A percentile compares a stretch with the other conserved stretches of the same genome.
These are phyloP conservation scores for Colletotrichum abscissum DNA, from an alignment of 2,329 filamentous ascomycete species.

Conservation along the genomic window DNA sequence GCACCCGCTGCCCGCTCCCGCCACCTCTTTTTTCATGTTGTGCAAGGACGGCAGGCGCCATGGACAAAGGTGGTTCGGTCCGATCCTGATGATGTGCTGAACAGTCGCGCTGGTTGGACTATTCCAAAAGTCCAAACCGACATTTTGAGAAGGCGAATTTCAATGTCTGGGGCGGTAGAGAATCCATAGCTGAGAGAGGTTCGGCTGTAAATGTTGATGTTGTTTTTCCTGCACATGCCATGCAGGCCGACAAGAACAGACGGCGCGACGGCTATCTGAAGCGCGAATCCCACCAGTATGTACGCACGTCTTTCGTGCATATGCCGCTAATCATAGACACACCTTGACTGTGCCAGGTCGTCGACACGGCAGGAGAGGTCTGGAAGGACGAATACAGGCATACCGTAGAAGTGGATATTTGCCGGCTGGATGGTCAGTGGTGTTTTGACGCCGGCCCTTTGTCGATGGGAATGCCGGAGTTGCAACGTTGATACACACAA, in stretches of 20 bases:
- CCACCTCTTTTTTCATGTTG: conserved; percentile 31
- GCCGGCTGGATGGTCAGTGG: background rate
- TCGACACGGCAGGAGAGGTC: conserved; percentile 24
- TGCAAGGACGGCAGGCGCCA: conserved; percentile 20
- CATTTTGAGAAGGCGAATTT: background rate
- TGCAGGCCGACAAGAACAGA: conserved; percentile 27
- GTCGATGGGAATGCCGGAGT: conserved; percentile 1
- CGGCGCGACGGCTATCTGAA: conserved; percentile 34
- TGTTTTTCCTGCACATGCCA: conserved; percentile 25
- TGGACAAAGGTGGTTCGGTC: background rate
- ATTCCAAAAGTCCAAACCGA: background rate
- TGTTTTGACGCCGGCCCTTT: conserved; percentile 12
- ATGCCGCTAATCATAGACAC: conserved; percentile 35
- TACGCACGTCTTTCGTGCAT: conserved; percentile 38
- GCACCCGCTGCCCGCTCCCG: conserved; percentile 24
- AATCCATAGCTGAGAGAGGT: conserved; percentile 1
- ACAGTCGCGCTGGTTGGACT: background rate
- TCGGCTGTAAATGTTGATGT: conserved; percentile 7
- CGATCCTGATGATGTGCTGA: background rate
- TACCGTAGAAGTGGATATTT: conserved; percentile 17
- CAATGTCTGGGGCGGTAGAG: background rate
- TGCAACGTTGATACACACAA: conserved; percentile 8
- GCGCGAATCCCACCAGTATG: conserved; percentile 33
- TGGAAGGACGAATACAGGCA: conserved; percentile 25
- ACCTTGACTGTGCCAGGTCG: conserved; percentile 30